phyloP scores from a whole-genome alignment of 2,329 filamentous ascomycete genomes.

The Monascus ruber region DNA sequence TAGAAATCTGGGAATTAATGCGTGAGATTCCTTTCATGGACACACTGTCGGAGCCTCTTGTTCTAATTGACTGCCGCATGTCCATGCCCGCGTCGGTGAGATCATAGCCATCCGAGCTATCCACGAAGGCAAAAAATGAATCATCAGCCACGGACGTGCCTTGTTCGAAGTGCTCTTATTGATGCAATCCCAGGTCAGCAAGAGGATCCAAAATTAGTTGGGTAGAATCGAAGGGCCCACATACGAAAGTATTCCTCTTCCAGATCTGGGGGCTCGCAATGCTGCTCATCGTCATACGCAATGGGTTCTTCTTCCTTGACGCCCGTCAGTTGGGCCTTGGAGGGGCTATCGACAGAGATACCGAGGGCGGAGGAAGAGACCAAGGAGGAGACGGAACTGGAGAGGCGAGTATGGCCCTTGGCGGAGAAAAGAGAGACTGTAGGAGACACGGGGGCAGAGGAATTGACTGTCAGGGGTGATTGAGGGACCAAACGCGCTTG shows the following conservation, averaged over 20 bases:
- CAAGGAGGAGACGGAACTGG: constrained; percentile 67
- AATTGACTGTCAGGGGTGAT: constrained; percentile 21
- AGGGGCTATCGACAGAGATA: constrained; percentile 37
- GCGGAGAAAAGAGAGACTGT: constrained; percentile 30
- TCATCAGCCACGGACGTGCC: constrained; percentile 18
- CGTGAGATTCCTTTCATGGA: constrained; percentile 48
- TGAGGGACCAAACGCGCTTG: constrained; percentile 11
- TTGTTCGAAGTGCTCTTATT: constrained; percentile 26
- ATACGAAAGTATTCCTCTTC: constrained; percentile 62
- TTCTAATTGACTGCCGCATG: constrained; percentile 45
- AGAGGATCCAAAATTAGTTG: too few relatives aligned
- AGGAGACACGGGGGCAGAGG: constrained; percentile 29
- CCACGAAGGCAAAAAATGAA: constrained; percentile 16
- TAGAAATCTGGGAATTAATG: constrained; percentile 58
- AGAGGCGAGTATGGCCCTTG: constrained; percentile 27
- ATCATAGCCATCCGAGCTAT: constrained; percentile 25
- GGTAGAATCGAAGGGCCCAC: constrained; percentile 25
- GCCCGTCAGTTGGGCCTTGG: constrained; percentile 62
- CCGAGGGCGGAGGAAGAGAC: constrained; percentile 47
- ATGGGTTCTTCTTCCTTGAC: constrained; percentile 75
- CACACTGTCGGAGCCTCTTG: constrained; percentile 40
- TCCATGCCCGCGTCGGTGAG: constrained; percentile 54
- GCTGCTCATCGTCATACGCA: too few relatives aligned
- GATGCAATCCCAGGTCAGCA: too few relatives aligned
- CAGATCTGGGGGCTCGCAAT: constrained; percentile 42